These are phyloP conservation scores for Cyclotella atomus DNA, from an alignment of 108 stramenopile genomes.

Conservation along the genomic window DNA sequence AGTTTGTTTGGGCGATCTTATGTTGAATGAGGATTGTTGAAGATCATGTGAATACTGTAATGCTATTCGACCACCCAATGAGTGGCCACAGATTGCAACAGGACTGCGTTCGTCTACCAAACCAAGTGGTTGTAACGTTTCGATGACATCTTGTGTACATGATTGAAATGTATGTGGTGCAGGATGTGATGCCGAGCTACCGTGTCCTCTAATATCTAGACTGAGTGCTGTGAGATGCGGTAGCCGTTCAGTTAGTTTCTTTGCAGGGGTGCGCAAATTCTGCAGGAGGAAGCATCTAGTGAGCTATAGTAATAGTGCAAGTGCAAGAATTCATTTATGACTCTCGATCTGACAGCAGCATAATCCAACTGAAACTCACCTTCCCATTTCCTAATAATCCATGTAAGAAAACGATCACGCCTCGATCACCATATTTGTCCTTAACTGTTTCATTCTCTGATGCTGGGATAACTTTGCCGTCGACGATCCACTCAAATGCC, in stretches of 20 bases:
- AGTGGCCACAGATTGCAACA: conserved; percentile 77
- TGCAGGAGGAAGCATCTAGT: too few species aligned
- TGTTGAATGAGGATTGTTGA: conserved; percentile 1
- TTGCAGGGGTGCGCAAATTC: conserved; percentile 78
- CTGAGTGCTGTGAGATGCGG: conserved; percentile 55
- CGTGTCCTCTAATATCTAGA: conserved; percentile 82
- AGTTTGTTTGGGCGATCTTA: conserved; percentile 46
- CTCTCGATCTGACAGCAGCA: too few species aligned
- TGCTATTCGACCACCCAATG: conserved; percentile 80
- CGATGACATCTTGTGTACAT: conserved; percentile 56
- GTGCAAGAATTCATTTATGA: too few species aligned
- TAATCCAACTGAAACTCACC: conserved; percentile 13
- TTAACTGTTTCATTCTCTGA: background rate
- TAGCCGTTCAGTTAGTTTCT: conserved; percentile 44
- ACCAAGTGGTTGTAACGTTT: conserved; percentile 48
- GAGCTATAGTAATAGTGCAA: too few species aligned
- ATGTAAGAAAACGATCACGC: conserved; percentile 74
- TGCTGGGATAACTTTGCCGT: conserved; percentile 29
- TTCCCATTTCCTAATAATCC: conserved; percentile 80
- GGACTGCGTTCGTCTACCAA: conserved; percentile 19
- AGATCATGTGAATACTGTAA: conserved; percentile 60
- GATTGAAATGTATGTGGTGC: conserved; percentile 46
- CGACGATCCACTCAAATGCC: conserved; percentile 44
- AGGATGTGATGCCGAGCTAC: conserved; percentile 29
- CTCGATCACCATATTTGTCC: conserved; percentile 5